A percentile compares a stretch with the other conserved stretches of the same genome.
Conservation (phyloP, 441 rosid genomes). For the Gossypium lobatum region DNA sequence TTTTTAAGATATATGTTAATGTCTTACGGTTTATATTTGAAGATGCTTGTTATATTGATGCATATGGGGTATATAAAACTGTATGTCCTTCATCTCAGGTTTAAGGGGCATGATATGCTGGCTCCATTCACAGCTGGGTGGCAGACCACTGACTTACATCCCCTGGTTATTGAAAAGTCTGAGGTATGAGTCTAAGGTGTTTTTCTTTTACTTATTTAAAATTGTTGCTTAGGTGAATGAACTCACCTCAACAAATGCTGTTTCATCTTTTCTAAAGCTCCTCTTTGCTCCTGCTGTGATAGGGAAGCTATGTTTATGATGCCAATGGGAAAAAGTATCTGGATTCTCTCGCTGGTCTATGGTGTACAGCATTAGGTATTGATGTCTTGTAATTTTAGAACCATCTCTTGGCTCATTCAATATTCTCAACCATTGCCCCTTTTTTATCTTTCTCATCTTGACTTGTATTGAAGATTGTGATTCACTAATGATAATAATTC, state of each 20-base stretch:
- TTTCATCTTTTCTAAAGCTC: neutral
- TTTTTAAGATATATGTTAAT: too few species aligned
- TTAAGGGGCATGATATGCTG: conserved; percentile 91
- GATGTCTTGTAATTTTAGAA: neutral
- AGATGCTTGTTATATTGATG: neutral
- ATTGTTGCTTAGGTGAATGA: neutral
- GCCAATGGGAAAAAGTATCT: conserved; percentile 78
- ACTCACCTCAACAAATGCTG: neutral
- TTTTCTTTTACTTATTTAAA: neutral
- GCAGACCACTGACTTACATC: conserved; percentile 74
- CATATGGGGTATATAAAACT: neutral
- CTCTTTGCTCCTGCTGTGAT: conserved; percentile 1
- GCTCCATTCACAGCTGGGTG: conserved; percentile 98
- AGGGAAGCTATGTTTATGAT: conserved; percentile 92
- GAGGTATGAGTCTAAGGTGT: conserved; percentile 36
- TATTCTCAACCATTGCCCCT: neutral
- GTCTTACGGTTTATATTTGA: neutral
- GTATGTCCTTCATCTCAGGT: conserved; percentile 35
- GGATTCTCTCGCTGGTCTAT: conserved; percentile 91
- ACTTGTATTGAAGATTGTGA: neutral
- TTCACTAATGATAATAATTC: neutral
- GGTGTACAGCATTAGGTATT: conserved; percentile 95
- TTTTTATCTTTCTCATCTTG: neutral
- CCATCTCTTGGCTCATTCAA: neutral
- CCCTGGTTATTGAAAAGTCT: conserved; percentile 67